phyloP scores from a whole-genome alignment of 2,329 filamentous ascomycete species.

The Orbilia quercus region DNA sequence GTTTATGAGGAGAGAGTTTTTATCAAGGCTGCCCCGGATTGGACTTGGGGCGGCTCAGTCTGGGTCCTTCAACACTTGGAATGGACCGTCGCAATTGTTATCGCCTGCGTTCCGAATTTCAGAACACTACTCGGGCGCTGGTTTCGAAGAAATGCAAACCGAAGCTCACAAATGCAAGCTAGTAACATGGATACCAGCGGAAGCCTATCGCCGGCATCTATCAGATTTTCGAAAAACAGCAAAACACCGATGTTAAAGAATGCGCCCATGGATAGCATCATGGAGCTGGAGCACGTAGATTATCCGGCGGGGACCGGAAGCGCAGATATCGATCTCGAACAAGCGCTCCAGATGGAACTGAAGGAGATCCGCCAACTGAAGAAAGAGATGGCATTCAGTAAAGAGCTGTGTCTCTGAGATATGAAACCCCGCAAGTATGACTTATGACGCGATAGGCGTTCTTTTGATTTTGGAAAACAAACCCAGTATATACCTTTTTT shows the following conservation, averaged over 20 bases:
- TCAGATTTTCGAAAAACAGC: constrained; percentile 53
- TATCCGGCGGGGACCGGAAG: constrained; percentile 50
- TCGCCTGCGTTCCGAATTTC: constrained; percentile 52
- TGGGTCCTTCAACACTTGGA: constrained; percentile 54
- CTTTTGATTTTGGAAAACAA: constrained; percentile 1
- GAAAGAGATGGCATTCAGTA: constrained; percentile 37
- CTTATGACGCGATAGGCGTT: not conserved
- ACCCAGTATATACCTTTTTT: constrained; percentile 12
- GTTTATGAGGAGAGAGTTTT: constrained; percentile 54
- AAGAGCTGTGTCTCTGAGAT: constrained; percentile 11
- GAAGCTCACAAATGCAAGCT: constrained; percentile 28
- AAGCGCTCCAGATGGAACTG: constrained; percentile 46
- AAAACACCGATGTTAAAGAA: constrained; percentile 52
- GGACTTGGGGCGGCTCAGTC: constrained; percentile 53
- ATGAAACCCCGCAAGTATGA: constrained; percentile 4
- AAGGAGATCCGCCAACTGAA: constrained; percentile 51
- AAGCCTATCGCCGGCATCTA: constrained; percentile 51
- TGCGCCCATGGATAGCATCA: constrained; percentile 52
- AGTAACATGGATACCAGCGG: constrained; percentile 38
- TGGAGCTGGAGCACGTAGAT: constrained; percentile 54
- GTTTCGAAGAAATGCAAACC: constrained; percentile 22
- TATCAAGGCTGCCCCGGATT: constrained; percentile 47
- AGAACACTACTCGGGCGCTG: constrained; percentile 41
- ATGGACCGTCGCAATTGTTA: constrained; percentile 50
- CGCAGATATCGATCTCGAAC: constrained; percentile 52